phyloP scores from a whole-genome alignment of 2,329 filamentous ascomycete genomes.

The Metarhizium guizhouense region DNA sequence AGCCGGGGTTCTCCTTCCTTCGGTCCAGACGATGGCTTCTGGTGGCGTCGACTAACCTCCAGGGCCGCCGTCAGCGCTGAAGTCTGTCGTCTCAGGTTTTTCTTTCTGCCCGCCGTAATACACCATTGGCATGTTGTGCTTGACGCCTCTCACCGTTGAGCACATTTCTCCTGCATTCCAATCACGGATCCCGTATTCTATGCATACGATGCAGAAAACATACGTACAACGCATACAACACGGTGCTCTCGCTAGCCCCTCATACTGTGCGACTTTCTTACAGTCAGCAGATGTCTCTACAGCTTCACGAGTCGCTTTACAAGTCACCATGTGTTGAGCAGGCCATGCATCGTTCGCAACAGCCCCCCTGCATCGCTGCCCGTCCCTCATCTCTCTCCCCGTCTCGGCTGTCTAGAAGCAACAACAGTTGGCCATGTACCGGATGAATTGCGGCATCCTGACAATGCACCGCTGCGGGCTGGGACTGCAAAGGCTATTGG shows the following conservation, averaged over 20 bases:
- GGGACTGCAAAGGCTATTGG: slow-evolving; percentile 9
- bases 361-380: neutral
- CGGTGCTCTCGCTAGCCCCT: too few relatives aligned
- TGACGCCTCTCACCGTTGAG: neutral
- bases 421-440: neutral
- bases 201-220: neutral
- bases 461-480: neutral
- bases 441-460: neutral
- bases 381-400: neutral
- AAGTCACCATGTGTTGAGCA: neutral
- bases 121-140: too few relatives aligned
- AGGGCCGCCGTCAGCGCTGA: too few relatives aligned
- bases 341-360: neutral
- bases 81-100: too few relatives aligned
- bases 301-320: neutral
- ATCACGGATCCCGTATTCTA: neutral
- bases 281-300: too few relatives aligned
- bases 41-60: too few relatives aligned
- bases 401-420: neutral
- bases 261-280: neutral
- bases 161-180: neutral
- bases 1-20: too few relatives aligned
- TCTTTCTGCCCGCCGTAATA: too few relatives aligned
- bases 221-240: too few relatives aligned
- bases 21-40: too few relatives aligned